Evolutionary conservation across 2,329 filamentous ascomycete species (phyloP).

Genomic region (Cladosporium sp.): DNA sequence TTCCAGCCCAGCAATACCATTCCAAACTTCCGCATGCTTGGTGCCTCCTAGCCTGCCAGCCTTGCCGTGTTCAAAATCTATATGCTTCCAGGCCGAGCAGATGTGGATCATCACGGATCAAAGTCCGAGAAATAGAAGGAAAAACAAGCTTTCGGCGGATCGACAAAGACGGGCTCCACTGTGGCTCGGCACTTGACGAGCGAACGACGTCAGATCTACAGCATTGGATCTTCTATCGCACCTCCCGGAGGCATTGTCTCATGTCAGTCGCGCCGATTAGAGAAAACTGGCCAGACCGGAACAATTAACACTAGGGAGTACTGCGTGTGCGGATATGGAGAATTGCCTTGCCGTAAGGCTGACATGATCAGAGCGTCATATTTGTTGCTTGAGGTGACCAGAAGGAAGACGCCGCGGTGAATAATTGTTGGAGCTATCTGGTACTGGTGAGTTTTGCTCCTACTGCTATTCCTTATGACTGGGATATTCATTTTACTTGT

Average conservation of each 20-base stretch:
- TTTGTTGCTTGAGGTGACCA: neutral
- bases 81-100: neutral
- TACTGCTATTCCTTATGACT: neutral
- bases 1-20: neutral
- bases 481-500: neutral
- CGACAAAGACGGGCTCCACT: neutral
- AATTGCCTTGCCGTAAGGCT: neutral
- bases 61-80: neutral
- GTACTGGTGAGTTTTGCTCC: neutral
- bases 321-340: too few species aligned
- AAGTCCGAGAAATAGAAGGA: neutral
- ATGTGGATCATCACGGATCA: neutral
- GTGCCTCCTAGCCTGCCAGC: neutral
- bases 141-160: neutral
- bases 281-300: neutral
- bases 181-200: neutral
- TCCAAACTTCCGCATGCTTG: neutral
- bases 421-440: neutral
- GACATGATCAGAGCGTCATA: neutral
- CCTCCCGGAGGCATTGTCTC: neutral
- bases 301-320: neutral
- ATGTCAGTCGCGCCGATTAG: neutral
- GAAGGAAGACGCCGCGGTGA: neutral
- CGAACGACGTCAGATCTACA: neutral
- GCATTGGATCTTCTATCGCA: neutral